Base-by-base conservation (phyloP, 116 monocot species). In the Thalassia testudinum region DNA sequence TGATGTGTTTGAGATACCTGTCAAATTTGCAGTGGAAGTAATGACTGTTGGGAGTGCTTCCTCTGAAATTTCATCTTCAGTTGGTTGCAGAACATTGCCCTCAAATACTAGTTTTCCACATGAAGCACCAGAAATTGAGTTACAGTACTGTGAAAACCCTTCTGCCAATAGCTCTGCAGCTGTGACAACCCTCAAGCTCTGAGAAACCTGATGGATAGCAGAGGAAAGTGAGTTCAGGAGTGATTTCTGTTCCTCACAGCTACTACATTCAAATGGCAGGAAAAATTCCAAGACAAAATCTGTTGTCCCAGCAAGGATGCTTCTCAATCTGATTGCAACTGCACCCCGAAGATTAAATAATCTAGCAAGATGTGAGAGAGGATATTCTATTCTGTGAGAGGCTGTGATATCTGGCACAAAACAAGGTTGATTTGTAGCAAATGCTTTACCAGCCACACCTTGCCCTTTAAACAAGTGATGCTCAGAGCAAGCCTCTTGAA, bases 231-330 rank as follows among this genome's bases (percentile, higher is more conserved):
- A 74, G 65, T 86, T 60, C 24, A 92, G 86, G 70, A 86, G 62
- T 16, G 21, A 15, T 52, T 55, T 77, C 48, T 82, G 85, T 50
- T 79, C 78, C 20, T 67, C 82, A 18, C 28, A 28, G 17, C 47
- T 67, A 49, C 24, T 30, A 57, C 79, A 79, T 49, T 76, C 42
- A 22, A 66, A n/a, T 5, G 92, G 92, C 51, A 92, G 37, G 65
- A 92, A 82, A 62, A 92, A 82, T 62, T 92, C 92, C 26, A 92
- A 54, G 0, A 92, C 86, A 70, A 76, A 86, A 56, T 92, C 86
- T 17, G 45, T 57, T 21, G 28, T 62, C 17, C 66, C 79, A 21
- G 72, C 73, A 30, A 47, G 43, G 37, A 67, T 58, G 57, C 80
- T 71, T 21, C 77, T 60, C 53, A 92, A 54, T 6, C 83, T 61